Evolutionary conservation across 257 asterid genomes (phyloP), one percentile per base, ranked within the genome.

Genomic region (Plantago ovata): DNA sequence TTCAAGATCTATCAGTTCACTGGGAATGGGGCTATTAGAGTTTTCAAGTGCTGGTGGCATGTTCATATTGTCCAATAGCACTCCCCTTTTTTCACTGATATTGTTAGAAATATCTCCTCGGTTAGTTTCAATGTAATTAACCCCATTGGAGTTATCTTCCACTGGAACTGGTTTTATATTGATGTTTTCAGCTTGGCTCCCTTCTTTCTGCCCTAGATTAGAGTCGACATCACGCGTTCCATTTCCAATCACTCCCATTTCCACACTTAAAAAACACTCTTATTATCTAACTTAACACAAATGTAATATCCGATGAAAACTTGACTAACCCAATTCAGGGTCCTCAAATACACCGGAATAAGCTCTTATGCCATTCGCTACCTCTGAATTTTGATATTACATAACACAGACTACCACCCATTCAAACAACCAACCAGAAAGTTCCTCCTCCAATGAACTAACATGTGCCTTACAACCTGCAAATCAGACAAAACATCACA

Each of bases 161-260:
- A 19, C 28, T 46, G 72, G 59, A 41, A 33, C 66, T 38, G 62
- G 16, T 58, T 56, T 58, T 16, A 13, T 60, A 56, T 53, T 77
- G 57, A 40, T 56, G 55, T 42, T 53, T 49, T 78, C 73, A 65
- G 66, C 75, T 60, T 46, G 81, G 28, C 48, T 53, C 14, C 47
- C 72, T 57, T 61, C 73, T 57, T 74, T 75, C 65, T 69, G 72
- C 73, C 66, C 80, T 56, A 52, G 62, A 63, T 60, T 66, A 55
- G 50, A 40, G 48, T 38, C 43, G 53, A 41, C 14, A 28, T 28
- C 36, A 28, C 36, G 21, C 60, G 61, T 49, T 56, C 67, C 19
- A 71, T 24, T 46, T 69, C 38, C 19, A 64, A 36, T 32, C 64
- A 21, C 33, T 69, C 72, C 58, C 20, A 54, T 23, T 49, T 61